These are phyloP conservation scores for Trichoderma harzianum DNA, from an alignment of 2,329 filamentous ascomycete species.

Conservation along the genomic window DNA sequence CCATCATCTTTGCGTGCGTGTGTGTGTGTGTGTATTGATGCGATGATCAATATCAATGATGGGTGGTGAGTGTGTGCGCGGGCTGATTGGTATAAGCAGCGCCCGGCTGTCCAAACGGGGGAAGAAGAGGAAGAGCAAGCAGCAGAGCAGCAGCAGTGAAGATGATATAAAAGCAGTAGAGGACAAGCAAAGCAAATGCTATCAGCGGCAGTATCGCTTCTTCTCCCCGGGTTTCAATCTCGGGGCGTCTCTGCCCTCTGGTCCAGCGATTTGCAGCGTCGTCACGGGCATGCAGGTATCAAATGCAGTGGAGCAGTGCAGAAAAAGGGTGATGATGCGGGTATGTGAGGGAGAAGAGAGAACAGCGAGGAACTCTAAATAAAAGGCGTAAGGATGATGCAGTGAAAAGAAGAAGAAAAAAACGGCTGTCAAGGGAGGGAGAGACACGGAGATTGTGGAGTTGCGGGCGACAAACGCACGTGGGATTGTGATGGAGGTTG, in stretches of 20 bases:
- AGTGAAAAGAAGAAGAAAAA: neutral
- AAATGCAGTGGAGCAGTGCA: neutral
- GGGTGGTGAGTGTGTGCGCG: neutral
- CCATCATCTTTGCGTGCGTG: neutral
- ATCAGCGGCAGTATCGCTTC: neutral
- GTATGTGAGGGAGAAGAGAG: neutral
- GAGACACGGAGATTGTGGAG: slow-evolving; percentile 1
- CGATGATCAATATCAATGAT: neutral
- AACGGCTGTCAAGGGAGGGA: neutral
- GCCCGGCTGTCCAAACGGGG: neutral
- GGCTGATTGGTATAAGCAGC: neutral
- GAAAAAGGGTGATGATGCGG: neutral
- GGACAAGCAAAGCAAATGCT: neutral
- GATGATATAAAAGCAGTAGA: neutral
- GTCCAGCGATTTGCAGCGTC: neutral
- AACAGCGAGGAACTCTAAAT: neutral
- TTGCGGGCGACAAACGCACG: neutral
- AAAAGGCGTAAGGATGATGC: neutral
- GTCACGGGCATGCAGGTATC: neutral
- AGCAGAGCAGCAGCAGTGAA: neutral
- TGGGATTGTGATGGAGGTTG: neutral
- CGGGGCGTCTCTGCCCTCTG: neutral
- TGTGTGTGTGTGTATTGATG: neutral
- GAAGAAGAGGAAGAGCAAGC: neutral
- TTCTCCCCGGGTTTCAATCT: neutral